Evolutionary conservation across 2,329 filamentous ascomycete genomes (phyloP), one percentile per base, ranked within the genome.

Genomic region (Diaporthe humulicola): DNA sequence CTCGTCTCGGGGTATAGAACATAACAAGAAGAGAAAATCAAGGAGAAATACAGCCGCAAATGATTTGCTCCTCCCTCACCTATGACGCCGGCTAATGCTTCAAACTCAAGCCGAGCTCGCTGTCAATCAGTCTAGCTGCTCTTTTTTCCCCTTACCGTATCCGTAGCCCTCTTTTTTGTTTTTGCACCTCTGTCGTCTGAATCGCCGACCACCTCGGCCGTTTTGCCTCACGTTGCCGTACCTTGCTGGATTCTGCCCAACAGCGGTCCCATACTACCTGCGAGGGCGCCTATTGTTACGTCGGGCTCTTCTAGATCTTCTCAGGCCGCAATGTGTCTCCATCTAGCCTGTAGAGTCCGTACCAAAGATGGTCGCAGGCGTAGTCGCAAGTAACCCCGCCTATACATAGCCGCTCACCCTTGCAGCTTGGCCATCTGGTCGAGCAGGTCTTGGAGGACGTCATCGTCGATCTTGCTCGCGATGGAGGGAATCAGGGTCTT

Each of bases 401-500:
- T 22, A 4, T 22, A 8, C 6, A 15, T 15, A 8, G 5, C 42
- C 19, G 38, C 33, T 38, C 52, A 76, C 61, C 82, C 84, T 79
- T 89, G 88, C 64, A 98, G 87, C 88, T 97, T 97, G 79, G 92
- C 94, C 85, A 98, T 93, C 86, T 99, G 95, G 81, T 98, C 93
- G 74, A 99, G 89, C 74, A 98, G 87, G 77, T 95, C 93, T 84
- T 98, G 93, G 77, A 99, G 86, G 79, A 98, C 95, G 48, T 95
- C 94, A 82, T 98, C 96, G 76, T 90, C 90, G 81, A 98, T 97
- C 86, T 99, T 99, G 84, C 95, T 93, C 79, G 92, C 90, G 69
- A 99, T 85, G 74, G 91, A 98, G 1, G 97, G 97, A 77, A 99
- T 98, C 74, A 99, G 89, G 12, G 95, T 98, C 86, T 98, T 98